Evolutionary conservation across 257 asterid genomes (phyloP), one percentile per base, ranked within the genome.

Genomic region (Catharanthus roseus): DNA sequence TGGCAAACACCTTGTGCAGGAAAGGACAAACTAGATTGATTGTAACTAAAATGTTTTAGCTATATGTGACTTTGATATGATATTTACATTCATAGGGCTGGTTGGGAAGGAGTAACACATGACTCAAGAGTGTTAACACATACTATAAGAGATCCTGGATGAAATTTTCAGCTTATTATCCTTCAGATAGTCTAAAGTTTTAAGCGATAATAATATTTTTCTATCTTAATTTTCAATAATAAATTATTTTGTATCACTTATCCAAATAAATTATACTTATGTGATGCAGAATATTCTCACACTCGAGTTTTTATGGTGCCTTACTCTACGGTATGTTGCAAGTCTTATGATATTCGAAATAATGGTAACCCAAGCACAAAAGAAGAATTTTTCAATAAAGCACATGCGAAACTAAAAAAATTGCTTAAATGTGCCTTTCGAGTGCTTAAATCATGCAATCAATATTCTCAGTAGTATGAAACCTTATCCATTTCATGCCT

Each of bases 81-180:
- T 10, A 33, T n/a, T 34, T 2, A 62, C 28, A 62, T 34, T 13
- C 36, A 19, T 34, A 16, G 47, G 47, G 28, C 11, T 62, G 15
- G 67, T 62, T 62, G 67, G 67, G 34, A 62, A 33, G 67, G 67
- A 33, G 47, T 62, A 13, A 47, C 67, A 34, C 47, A 62, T 62
- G 47, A n/a, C n/a, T n/a, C n/a, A n/a, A n/a, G n/a, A n/a, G n/a
- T n/a, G n/a, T n/a, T n/a, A n/a, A n/a, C n/a, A 18, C 7, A 34
- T 1, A 61, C 44, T 11, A 28, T 31, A 10, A 47, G 18, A 24
- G 16, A 31, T 68, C 4, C 47, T 6, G 6, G 23, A 33, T 29
- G 10, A 2, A 29, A 38, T n/a, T 34, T 51, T n/a, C n/a, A 24
- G 10, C 19, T 42, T 65, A 39, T 38, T 34, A 39, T 69, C n/a